These are phyloP conservation scores for Combretum micranthum DNA, from an alignment of 345 rosid genomes.

Conservation along the genomic window DNA sequence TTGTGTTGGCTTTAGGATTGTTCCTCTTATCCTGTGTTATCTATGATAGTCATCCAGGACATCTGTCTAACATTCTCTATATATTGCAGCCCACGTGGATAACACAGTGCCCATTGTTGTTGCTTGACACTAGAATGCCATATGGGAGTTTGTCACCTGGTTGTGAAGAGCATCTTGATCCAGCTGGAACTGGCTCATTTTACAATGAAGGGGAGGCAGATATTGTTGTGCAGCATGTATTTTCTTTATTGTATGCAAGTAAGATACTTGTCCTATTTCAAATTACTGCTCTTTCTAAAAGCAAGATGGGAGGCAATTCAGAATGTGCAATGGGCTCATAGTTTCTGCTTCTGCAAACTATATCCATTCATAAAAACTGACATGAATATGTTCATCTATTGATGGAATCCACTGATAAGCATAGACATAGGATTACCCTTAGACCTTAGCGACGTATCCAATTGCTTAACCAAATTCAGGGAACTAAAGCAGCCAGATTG, in stretches of 20 bases:
- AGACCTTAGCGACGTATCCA: no score
- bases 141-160: slow-evolving; percentile 85
- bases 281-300: neutral
- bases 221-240: slow-evolving; percentile 80
- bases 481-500: no score
- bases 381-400: no score
- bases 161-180: slow-evolving; percentile 94
- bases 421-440: no score
- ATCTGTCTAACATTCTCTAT: neutral
- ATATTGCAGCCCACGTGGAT: slow-evolving; percentile 82
- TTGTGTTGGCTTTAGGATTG: neutral
- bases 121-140: slow-evolving; percentile 94
- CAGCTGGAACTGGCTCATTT: slow-evolving; percentile 93
- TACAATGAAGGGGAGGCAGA: slow-evolving; percentile 98
- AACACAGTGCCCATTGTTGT: slow-evolving; percentile 81
- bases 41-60: neutral
- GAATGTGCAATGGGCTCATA: no score
- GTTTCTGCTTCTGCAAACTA: no score
- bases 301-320: no score
- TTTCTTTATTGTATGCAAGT: slow-evolving; percentile 78
- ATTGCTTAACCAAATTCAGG: no score
- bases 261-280: neutral
- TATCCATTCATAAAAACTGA: no score
- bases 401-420: no score
- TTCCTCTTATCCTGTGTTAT: neutral